Percentiles rank a stretch among this genome's conserved stretches.
Conservation (phyloP, 2,329 filamentous ascomycete species). For the Pseudogymnoascus sp. region DNA sequence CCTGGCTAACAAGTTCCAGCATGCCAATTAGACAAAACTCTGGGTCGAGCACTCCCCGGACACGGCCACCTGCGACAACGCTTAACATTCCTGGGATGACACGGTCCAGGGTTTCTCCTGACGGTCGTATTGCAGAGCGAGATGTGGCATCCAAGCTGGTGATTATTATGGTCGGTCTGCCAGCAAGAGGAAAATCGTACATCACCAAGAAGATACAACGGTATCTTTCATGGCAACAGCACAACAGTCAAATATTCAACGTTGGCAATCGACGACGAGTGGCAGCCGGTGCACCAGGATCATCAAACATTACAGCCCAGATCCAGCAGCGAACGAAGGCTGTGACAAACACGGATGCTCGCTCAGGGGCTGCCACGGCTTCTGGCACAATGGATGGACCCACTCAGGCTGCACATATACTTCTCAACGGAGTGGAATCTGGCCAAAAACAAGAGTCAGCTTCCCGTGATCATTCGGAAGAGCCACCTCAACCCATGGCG, state of each 20-base stretch:
- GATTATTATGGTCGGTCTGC: constrained; percentile 96
- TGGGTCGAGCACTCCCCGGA: constrained; percentile 65
- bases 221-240: constrained; percentile 95
- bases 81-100: constrained; percentile 96
- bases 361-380: constrained; percentile 15
- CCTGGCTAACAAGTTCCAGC: constrained; percentile 32
- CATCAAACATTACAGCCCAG: neutral
- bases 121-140: constrained; percentile 84
- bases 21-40: constrained; percentile 65
- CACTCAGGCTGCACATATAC: constrained; percentile 46
- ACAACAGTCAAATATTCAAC: constrained; percentile 94
- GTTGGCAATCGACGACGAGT: constrained; percentile 85
- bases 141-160: constrained; percentile 95
- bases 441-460: constrained; percentile 16
- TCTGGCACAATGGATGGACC: constrained; percentile 28
- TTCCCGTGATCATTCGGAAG: neutral
- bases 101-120: constrained; percentile 87
- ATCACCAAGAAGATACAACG: constrained; percentile 97
- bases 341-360: constrained; percentile 15
- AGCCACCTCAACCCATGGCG: constrained; percentile 11
- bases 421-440: constrained; percentile 42
- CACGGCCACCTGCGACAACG: constrained; percentile 79
- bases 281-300: constrained; percentile 50
- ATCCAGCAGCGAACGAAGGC: constrained; percentile 20
- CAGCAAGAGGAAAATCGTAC: constrained; percentile 93